phyloP scores from a whole-genome alignment of 179 eudicot genomes.

The Silene coronaria region DNA sequence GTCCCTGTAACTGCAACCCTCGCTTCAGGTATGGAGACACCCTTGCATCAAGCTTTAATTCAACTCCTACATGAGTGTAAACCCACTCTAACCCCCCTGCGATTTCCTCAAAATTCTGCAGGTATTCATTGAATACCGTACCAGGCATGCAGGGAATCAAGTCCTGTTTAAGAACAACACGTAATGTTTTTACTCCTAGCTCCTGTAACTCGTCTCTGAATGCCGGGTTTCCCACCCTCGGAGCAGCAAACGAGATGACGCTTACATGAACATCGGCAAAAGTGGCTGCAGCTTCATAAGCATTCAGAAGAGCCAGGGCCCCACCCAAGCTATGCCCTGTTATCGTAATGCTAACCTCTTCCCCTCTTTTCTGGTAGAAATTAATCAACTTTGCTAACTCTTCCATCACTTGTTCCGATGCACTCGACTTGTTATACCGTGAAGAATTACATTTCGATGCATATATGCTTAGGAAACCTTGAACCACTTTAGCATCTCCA shows the following conservation, averaged over 20 bases:
- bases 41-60: constrained; percentile 53
- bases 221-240: constrained; percentile 67
- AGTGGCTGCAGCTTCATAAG: constrained; percentile 52
- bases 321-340: constrained; percentile 80
- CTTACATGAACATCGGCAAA: constrained; percentile 41
- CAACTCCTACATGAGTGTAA: constrained; percentile 66
- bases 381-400: constrained; percentile 38
- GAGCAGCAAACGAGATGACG: constrained; percentile 71
- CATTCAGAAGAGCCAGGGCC: constrained; percentile 56
- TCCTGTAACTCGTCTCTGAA: constrained; percentile 57
- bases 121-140: constrained; percentile 49
- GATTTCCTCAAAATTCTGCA: constrained; percentile 55
- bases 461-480: constrained; percentile 64
- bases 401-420: constrained; percentile 63
- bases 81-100: constrained; percentile 66
- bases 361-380: constrained; percentile 38
- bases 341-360: constrained; percentile 57
- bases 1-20: constrained; percentile 52
- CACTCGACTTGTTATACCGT: constrained; percentile 62
- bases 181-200: constrained; percentile 51
- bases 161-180: constrained; percentile 54
- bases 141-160: constrained; percentile 67
- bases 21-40: constrained; percentile 58
- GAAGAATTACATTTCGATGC: constrained; percentile 40
- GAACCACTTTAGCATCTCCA: constrained; percentile 59